A percentile compares a stretch with the other conserved stretches of the same genome.
phyloP scores from a whole-genome alignment of 345 rosid species.

The Euclidium syriacum region DNA sequence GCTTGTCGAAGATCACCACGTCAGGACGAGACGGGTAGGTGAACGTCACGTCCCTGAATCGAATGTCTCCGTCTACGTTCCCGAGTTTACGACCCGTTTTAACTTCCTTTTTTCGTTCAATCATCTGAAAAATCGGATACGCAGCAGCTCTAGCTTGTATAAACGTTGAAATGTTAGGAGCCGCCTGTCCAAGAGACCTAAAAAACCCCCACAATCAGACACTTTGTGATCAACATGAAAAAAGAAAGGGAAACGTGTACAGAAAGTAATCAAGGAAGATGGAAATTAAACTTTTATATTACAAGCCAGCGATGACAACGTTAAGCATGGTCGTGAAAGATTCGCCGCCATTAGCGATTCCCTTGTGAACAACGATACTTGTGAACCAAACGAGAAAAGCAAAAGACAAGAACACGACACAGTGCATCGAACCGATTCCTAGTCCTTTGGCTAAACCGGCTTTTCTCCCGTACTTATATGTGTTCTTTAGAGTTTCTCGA shows the following conservation, averaged over 20 bases:
- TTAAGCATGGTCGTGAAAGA: slow-evolving; percentile 99
- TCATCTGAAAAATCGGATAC: slow-evolving; percentile 85
- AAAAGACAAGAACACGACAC: slow-evolving; percentile 86
- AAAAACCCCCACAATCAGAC: background rate
- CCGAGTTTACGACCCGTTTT: slow-evolving; percentile 43
- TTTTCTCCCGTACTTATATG: slow-evolving; percentile 67
- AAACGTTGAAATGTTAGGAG: slow-evolving; percentile 78
- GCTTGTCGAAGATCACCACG: slow-evolving; percentile 55
- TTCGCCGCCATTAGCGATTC: slow-evolving; percentile 80
- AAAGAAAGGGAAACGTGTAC: background rate
- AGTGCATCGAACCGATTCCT: slow-evolving; percentile 81
- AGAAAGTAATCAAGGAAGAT: background rate
- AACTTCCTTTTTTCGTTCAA: slow-evolving; percentile 58
- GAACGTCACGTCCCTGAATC: slow-evolving; percentile 61
- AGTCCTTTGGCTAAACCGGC: slow-evolving; percentile 90
- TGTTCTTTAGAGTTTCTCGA: slow-evolving; percentile 55
- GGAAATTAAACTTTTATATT: slow-evolving; percentile 21
- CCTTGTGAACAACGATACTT: slow-evolving; percentile 75
- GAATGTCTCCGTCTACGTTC: slow-evolving; percentile 64
- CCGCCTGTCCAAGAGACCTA: slow-evolving; percentile 91
- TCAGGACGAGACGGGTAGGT: slow-evolving; percentile 89
- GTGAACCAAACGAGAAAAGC: slow-evolving; percentile 89
- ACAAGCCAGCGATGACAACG: slow-evolving; percentile 93
- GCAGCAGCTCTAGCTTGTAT: slow-evolving; percentile 83
- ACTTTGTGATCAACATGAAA: too few relatives aligned